phyloP scores from a whole-genome alignment of 768 basidiomycete species.

The Roridomyces roridus region DNA sequence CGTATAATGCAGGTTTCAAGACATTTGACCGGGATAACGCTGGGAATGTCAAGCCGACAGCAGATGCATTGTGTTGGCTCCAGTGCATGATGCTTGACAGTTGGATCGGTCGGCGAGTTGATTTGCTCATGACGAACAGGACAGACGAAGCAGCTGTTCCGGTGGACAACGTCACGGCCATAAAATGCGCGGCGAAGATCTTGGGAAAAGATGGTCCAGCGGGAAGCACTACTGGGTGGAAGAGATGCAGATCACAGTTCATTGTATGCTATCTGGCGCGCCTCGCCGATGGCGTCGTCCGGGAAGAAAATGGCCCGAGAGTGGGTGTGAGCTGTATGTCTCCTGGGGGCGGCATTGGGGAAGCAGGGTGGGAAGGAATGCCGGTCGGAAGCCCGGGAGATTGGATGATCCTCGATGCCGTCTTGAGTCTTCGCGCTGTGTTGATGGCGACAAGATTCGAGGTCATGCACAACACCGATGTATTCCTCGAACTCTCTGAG shows the following conservation, averaged over 20 bases:
- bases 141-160: constrained; percentile 19
- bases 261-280: constrained; percentile 7
- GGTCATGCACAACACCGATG: constrained; percentile 18
- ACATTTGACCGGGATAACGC: neutral
- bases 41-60: constrained; percentile 15
- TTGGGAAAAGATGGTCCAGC: neutral
- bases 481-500: constrained; percentile 8
- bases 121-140: constrained; percentile 15
- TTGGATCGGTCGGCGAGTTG: constrained; percentile 25
- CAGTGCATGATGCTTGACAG: constrained; percentile 28
- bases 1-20: constrained; percentile 1
- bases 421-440: constrained; percentile 17
- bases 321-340: constrained; percentile 18
- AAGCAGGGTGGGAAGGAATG: constrained; percentile 12
- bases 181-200: neutral
- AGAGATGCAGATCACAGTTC: constrained; percentile 5
- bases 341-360: neutral
- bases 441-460: constrained; percentile 18
- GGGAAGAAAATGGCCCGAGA: neutral
- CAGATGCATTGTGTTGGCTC: constrained; percentile 23
- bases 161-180: constrained; percentile 5
- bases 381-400: constrained; percentile 2
- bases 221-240: constrained; percentile 10
- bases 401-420: constrained; percentile 19
- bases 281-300: constrained; percentile 12